Evolutionary conservation across 164 flowering plant genomes (phyloP), one percentile per base, ranked within the genome.

Genomic region (Buxus sempervirens): DNA sequence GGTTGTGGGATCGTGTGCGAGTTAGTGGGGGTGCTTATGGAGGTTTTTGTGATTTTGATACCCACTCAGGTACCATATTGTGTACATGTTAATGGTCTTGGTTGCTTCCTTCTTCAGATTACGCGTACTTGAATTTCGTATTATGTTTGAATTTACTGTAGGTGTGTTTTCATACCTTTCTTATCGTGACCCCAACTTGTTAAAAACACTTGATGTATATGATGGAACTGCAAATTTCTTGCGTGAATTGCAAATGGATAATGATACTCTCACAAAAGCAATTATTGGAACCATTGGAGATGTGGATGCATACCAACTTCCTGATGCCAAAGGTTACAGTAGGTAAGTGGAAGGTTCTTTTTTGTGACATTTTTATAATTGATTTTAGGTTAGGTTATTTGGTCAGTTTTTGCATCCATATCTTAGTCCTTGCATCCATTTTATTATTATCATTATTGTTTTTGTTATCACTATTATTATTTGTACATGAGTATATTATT

Each of bases 21-120:
- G 99, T 96, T 64, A 89, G 98, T 74, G 99, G 98, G 76, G 99
- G 99, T 63, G 99, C 99, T 49, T 96, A 96, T 83, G 99, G 99
- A 59, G 99, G 98, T 49, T 96, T 93, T 68, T 96, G 99, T 71
- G 91, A 91, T 62, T 96, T 96, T 60, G 98, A 96, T 77, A 78
- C 92, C 57, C 98, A 96, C 58, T 96, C 99, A 78, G 99, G 97
- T 96, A 74, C 55, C 26, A 24, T 57, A 10, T 56, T 8, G 9
- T 3, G 22, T 56, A 22, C 0, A 23, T 9, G 25, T 22, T 20
- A 18, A 22, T 56, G 26, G 59, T 21, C 27, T 56, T 64, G 7
- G n/a, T 48, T 58, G 36, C 24, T 27, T 19, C 18, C 12, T 20
- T n/a, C 24, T 45, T 10, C 51, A 45, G 13, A 45, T 5, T 45